Evolutionary conservation across 1,284 basidiomycete genomes (phyloP), one percentile per base, ranked within the genome.

Genomic region (Mycena citricolor): DNA sequence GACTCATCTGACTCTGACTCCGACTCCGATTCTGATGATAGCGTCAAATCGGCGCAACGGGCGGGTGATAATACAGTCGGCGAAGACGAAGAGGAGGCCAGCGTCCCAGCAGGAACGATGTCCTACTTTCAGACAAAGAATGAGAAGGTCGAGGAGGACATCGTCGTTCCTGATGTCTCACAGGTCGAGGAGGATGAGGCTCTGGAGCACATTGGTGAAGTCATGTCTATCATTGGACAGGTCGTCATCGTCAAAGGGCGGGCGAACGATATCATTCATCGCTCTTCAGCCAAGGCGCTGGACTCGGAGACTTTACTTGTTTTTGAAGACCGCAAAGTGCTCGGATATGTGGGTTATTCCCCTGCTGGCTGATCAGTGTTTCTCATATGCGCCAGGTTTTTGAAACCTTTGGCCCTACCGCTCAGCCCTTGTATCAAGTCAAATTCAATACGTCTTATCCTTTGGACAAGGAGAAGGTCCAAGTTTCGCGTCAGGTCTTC

Each of bases 381-480:
- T 60, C 42, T 51, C 24, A 49, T 47, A 37, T 54, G 44, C 45
- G 55, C 44, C 52, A 92, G 89, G 70, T 94, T 35, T 90, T 83
- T 57, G 92, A 94, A 65, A 94, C 91, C 0, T 94, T 94, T 63
- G 92, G 92, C 4, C 90, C 92, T 1, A 90, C 93, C 3, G 74
- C 76, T 29, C 82, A 86, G 54, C 92, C 91, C 2, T 66, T 94
- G 40, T 94, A 94, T 59, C 86, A 91, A 57, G 72, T 94, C 47
- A 81, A 74, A 60, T 89, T 86, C 64, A 79, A 69, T 57, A 63
- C 75, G 32, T 54, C 66, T 4, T 80, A 76, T 55, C 77, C 81
- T 4, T 60, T 86, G 28, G 73, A 86, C 59, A 57, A 66, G 10
- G 69, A 74, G 47, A 76, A 75, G 57, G 71, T 85, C 31, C 65